These are phyloP conservation scores for Eremothecium gossypii DNA, from an alignment of 1,139 yeast genomes.

Conservation along the genomic window DNA sequence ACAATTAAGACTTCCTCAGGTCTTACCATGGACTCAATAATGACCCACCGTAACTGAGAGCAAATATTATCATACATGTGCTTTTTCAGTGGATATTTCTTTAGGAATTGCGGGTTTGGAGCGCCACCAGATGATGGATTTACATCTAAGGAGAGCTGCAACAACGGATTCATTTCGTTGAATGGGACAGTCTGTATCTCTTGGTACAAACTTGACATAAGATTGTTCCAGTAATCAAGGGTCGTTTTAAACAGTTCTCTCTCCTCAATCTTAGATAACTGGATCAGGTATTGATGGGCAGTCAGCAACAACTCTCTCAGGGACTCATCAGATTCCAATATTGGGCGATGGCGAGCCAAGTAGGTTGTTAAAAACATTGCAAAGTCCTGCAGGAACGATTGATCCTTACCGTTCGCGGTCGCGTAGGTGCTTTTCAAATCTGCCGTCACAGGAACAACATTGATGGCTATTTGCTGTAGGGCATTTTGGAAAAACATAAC, in stretches of 20 bases:
- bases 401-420: conserved; percentile 73
- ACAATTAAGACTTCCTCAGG: conserved; percentile 97
- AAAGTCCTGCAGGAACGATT: conserved; percentile 88
- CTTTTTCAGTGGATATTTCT: conserved; percentile 72
- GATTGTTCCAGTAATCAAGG: conserved; percentile 84
- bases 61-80: conserved; percentile 70
- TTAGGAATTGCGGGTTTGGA: conserved; percentile 69
- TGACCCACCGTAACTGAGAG: conserved; percentile 75
- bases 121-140: conserved; percentile 60
- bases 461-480: conserved; percentile 55
- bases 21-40: conserved; percentile 94
- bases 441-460: conserved; percentile 65
- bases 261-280: conserved; percentile 85
- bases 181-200: conserved; percentile 79
- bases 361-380: conserved; percentile 89
- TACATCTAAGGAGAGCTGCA: conserved; percentile 56
- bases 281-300: conserved; percentile 73
- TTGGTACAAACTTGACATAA: conserved; percentile 70
- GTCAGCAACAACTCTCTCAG: conserved; percentile 53
- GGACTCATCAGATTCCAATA: conserved; percentile 59
- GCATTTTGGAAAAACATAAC: conserved; percentile 63
- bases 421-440: conserved; percentile 68
- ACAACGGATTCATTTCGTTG: conserved; percentile 60
- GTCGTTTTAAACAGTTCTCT: conserved; percentile 93
- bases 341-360: conserved; percentile 61